A percentile compares a stretch with the other conserved stretches of the same genome.
Evolutionary conservation across 2,329 filamentous ascomycete genomes (phyloP).

Genomic region (Phyllosticta citriasiana): DNA sequence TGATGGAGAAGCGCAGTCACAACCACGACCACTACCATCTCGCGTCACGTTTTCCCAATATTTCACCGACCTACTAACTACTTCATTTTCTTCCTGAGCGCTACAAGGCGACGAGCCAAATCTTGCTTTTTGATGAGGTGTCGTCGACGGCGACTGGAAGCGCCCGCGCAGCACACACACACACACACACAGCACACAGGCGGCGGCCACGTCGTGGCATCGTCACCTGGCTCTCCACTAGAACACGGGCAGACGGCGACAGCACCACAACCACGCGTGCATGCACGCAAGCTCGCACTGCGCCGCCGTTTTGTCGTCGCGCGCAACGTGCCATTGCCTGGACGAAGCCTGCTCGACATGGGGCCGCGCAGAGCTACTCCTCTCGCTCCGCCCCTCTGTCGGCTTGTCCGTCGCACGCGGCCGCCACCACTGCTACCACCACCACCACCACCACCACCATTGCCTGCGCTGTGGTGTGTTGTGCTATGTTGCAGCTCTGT

Average conservation of each 20-base stretch:
- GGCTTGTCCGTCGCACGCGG: background rate
- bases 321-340: background rate
- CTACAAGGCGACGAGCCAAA: background rate
- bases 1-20: background rate
- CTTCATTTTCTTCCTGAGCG: too few relatives aligned
- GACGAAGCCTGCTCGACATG: too few relatives aligned
- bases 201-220: background rate
- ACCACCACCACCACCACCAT: background rate
- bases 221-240: background rate
- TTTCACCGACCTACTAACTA: background rate
- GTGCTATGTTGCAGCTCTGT: background rate
- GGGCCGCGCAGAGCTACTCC: too few relatives aligned
- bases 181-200: background rate
- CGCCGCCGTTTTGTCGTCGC: background rate
- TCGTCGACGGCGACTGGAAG: background rate
- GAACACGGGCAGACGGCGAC: background rate
- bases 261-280: background rate
- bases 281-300: background rate
- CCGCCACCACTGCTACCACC: background rate
- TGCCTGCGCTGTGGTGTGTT: too few relatives aligned
- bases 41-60: background rate
- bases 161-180: background rate
- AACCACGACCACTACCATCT: background rate
- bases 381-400: too few relatives aligned
- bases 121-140: background rate